Evolutionary conservation across 2,329 filamentous ascomycete genomes (phyloP).

Genomic region (Trematosphaeria pertusa): DNA sequence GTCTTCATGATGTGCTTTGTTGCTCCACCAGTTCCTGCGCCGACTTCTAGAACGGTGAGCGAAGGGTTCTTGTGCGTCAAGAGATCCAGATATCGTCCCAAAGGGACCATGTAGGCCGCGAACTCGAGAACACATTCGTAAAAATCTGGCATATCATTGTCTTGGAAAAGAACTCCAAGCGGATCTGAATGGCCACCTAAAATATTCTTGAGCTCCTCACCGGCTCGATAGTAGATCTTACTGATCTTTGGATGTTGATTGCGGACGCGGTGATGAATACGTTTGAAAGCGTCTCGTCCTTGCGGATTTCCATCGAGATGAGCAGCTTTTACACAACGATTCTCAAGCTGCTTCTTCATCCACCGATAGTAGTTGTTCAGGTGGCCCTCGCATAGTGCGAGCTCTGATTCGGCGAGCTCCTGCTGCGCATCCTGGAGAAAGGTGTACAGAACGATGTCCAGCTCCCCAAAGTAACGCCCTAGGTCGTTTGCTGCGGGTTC

Average conservation of each 20-base stretch:
- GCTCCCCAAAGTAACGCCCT: neutral
- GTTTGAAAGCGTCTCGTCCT: neutral
- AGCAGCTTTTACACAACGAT: too few species aligned
- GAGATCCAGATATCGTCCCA: too few species aligned
- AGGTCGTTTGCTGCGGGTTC: neutral
- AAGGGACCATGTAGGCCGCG: too few species aligned
- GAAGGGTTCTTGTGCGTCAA: constrained; percentile 25
- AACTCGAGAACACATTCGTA: constrained; percentile 4
- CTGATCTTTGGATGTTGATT: too few species aligned
- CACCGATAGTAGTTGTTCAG: neutral
- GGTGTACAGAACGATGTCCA: neutral
- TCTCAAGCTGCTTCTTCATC: neutral
- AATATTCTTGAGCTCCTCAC: too few species aligned
- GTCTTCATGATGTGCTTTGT: neutral
- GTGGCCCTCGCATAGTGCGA: neutral
- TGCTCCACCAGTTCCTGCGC: neutral
- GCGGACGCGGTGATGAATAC: neutral
- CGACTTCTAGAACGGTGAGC: neutral
- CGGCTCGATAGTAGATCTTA: too few species aligned
- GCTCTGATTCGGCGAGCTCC: neutral
- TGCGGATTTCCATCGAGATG: too few species aligned
- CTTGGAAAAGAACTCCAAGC: too few species aligned
- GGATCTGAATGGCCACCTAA: too few species aligned
- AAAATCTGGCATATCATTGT: too few species aligned
- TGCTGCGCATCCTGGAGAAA: too few species aligned